Conservation (phyloP, 1,284 basidiomycete genomes). For the Sporisorium iseilematis-ciliati region DNA sequence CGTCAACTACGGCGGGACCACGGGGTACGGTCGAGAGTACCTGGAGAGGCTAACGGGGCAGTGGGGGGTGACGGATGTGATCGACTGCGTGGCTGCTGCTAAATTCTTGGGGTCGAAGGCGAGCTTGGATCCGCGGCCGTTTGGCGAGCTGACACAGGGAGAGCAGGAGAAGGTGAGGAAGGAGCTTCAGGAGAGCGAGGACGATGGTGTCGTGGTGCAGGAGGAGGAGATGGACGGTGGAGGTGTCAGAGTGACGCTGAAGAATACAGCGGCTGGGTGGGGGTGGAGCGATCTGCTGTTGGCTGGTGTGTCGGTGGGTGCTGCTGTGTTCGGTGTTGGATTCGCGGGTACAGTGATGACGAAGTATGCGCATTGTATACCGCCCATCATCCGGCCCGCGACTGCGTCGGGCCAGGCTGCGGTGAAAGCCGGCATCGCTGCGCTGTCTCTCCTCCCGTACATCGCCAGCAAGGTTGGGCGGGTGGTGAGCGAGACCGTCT, state of each 20-base stretch:
- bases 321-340: slow-evolving; percentile 5
- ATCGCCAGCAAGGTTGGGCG: slow-evolving; percentile 10
- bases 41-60: slow-evolving; percentile 74
- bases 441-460: slow-evolving; percentile 21
- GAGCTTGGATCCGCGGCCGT: slow-evolving; percentile 13
- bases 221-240: slow-evolving; percentile 21
- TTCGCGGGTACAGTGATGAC: slow-evolving; percentile 16
- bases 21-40: slow-evolving; percentile 73
- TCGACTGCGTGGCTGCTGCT: slow-evolving; percentile 76
- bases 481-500: slow-evolving; percentile 46
- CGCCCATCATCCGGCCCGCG: slow-evolving; percentile 10
- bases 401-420: not conserved
- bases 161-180: slow-evolving; percentile 26
- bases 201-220: slow-evolving; percentile 1
- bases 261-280: slow-evolving; percentile 25
- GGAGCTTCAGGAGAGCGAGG: slow-evolving; percentile 1
- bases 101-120: slow-evolving; percentile 71
- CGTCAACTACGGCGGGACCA: slow-evolving; percentile 80
- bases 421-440: slow-evolving; percentile 8
- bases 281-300: slow-evolving; percentile 19
- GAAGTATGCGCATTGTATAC: slow-evolving; percentile 24
- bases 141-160: slow-evolving; percentile 16
- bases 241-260: slow-evolving; percentile 36
- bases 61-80: slow-evolving; percentile 79
- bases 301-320: slow-evolving; percentile 7